Conservation (phyloP, 805 yeast species). For the Candida nitratophila region DNA sequence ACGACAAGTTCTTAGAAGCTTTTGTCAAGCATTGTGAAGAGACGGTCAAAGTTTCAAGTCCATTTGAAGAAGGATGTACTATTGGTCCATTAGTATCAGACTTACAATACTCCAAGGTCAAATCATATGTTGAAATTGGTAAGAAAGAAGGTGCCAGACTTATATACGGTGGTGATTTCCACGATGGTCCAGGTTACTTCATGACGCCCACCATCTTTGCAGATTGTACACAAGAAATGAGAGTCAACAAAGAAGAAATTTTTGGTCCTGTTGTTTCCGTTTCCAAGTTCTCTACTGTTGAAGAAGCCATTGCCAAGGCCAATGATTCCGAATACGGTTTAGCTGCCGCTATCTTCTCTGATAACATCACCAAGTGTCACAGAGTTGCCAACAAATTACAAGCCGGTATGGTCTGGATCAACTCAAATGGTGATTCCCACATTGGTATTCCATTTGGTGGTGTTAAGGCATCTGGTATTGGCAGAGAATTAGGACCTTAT, state of each 20-base stretch:
- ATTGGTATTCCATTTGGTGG: conserved; percentile 63
- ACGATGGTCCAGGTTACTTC: conserved; percentile 57
- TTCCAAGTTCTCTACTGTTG: conserved; percentile 55
- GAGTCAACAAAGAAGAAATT: conserved; percentile 64
- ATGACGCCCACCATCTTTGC: conserved; percentile 66
- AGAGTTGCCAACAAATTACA: conserved; percentile 54
- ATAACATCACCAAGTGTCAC: conserved; percentile 53
- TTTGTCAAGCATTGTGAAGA: conserved; percentile 30
- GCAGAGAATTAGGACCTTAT: conserved; percentile 61
- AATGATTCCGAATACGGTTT: conserved; percentile 67
- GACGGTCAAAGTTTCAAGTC: conserved; percentile 53
- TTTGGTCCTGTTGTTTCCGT: conserved; percentile 77
- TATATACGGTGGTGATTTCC: conserved; percentile 56
- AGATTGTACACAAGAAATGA: conserved; percentile 59
- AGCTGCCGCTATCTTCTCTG: conserved; percentile 73
- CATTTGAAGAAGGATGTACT: conserved; percentile 57
- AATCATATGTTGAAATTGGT: conserved; percentile 61
- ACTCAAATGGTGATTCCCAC: conserved; percentile 51
- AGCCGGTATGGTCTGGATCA: conserved; percentile 64
- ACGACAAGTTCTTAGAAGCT: conserved; percentile 33
- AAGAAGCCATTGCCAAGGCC: conserved; percentile 59
- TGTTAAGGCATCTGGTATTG: conserved; percentile 58
- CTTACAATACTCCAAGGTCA: conserved; percentile 59
- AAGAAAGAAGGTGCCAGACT: conserved; percentile 63
- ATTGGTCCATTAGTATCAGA: conserved; percentile 74